Percentiles rank a stretch among this genome's conserved stretches.
Evolutionary conservation across 768 basidiomycete genomes (phyloP).

Genomic region (Rhizopogon vinicolor): DNA sequence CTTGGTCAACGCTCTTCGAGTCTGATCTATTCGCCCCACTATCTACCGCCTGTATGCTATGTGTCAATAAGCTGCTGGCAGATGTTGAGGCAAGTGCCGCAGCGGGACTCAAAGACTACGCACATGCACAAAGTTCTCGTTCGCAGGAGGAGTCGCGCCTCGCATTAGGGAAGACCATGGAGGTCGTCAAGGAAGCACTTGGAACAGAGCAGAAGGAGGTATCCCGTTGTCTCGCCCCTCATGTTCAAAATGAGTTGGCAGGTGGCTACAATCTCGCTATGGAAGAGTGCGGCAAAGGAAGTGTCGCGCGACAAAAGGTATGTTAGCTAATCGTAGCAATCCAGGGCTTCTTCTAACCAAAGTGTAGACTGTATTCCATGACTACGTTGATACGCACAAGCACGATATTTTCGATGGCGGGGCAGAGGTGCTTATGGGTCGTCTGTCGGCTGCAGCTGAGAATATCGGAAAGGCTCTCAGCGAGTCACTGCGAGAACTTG

Average conservation of each 20-base stretch:
- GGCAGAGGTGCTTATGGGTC: slow-evolving; percentile 45
- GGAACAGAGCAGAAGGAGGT: slow-evolving; percentile 54
- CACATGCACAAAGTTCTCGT: slow-evolving; percentile 44
- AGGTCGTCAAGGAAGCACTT: slow-evolving; percentile 45
- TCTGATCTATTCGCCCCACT: slow-evolving; percentile 50
- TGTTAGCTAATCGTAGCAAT: neutral
- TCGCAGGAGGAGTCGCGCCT: slow-evolving; percentile 49
- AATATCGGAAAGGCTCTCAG: slow-evolving; percentile 47
- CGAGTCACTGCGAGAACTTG: slow-evolving; percentile 42
- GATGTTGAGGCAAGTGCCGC: slow-evolving; percentile 51
- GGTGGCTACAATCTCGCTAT: slow-evolving; percentile 52
- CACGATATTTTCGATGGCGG: slow-evolving; percentile 49
- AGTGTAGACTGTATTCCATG: slow-evolving; percentile 42
- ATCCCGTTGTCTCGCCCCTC: slow-evolving; percentile 52
- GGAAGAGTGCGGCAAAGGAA: slow-evolving; percentile 50
- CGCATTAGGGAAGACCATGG: slow-evolving; percentile 43
- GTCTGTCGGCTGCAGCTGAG: slow-evolving; percentile 41
- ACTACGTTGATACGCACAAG: slow-evolving; percentile 38
- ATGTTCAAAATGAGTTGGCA: slow-evolving; percentile 45
- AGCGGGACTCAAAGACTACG: slow-evolving; percentile 46
- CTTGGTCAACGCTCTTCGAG: slow-evolving; percentile 60
- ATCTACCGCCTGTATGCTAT: slow-evolving; percentile 30
- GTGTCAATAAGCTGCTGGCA: slow-evolving; percentile 41
- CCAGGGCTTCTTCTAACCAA: neutral
- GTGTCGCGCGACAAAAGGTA: slow-evolving; percentile 59